phyloP scores from a whole-genome alignment of 2,329 filamentous ascomycete genomes.

The Fusarium tuaranense region DNA sequence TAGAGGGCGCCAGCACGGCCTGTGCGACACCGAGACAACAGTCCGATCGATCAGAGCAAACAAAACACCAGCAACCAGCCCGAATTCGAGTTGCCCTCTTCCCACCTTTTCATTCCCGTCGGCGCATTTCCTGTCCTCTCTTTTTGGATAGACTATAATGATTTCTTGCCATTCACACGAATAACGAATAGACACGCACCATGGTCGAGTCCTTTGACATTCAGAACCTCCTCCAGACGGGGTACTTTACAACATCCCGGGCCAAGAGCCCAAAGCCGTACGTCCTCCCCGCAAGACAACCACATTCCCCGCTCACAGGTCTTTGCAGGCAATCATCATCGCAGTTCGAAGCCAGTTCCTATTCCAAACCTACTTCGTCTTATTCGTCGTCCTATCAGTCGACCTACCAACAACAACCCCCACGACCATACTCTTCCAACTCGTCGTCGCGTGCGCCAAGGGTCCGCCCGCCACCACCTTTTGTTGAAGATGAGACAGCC shows the following conservation, averaged over 20 bases:
- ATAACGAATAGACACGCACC: conserved; percentile 40
- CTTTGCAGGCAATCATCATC: conserved; percentile 31
- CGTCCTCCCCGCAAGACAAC: conserved; percentile 10
- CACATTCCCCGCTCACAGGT: conserved; percentile 25
- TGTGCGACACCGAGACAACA: conserved; percentile 36
- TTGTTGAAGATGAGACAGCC: conserved; percentile 75
- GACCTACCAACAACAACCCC: conserved; percentile 32
- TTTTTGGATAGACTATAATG: conserved; percentile 40
- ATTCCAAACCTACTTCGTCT: conserved; percentile 21
- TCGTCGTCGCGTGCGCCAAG: conserved; percentile 34
- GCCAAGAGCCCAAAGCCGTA: conserved; percentile 49
- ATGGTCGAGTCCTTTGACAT: conserved; percentile 60
- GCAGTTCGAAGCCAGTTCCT: conserved; percentile 31
- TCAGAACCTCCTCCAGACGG: conserved; percentile 60
- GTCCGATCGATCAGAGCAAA: conserved; percentile 9
- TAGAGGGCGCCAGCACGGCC: conserved; percentile 33
- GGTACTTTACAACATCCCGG: conserved; percentile 63
- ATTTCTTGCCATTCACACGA: conserved; percentile 22
- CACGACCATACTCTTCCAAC: conserved; percentile 28
- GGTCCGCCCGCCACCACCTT: conserved; percentile 70
- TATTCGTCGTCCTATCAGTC: conserved; percentile 33
- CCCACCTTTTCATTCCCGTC: conserved; percentile 9
- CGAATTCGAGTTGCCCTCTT: conserved; percentile 1
- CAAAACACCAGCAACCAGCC: conserved; percentile 27
- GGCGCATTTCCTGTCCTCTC: conserved; percentile 20